Evolutionary conservation across 192 early-diverging fungal genomes (phyloP), one percentile per base, ranked within the genome.

Genomic region (Martensiomyces pterosporus): DNA sequence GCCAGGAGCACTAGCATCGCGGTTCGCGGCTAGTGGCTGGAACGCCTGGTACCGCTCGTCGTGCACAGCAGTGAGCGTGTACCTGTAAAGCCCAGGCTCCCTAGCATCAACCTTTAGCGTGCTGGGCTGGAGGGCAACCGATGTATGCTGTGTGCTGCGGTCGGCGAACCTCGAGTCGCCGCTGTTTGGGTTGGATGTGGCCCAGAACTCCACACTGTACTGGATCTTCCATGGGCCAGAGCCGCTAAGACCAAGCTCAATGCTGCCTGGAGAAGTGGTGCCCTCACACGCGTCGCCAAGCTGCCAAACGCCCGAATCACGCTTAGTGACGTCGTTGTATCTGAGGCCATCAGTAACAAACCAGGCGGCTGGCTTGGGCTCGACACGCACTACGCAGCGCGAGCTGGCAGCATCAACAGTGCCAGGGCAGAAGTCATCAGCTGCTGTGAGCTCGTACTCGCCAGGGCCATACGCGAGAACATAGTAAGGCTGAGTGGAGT

Each of bases 201-300:
- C 14, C 70, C 70, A 74, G 51, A 50, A 66, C 23, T 74, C 58
- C 4, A 74, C 64, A 9, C 51, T 46, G 40, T 74, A 74, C 37
- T 74, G 59, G 14, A 74, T 25, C 33, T 44, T 48, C 70, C 70
- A 74, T 13, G 70, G 70, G 1, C 70, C 70, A 4, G 59, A 60
- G 0, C 70, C 70, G 18, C 55, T 53, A 17, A 74, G 52, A 0
- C 63, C 70, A 2, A 74, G 58, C 55, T 60, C 57, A 19, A 68
- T 52, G 3, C 39, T 38, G 27, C 39, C 40, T 5, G 58, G 48
- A n/a, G 44, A 9, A 1, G 43, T 24, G 0, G 53, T 12, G 19
- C 57, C 58, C 47, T 68, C 57, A 36, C 65, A 68, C 17, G 48
- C 32, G 36, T 49, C 52, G 16, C 24, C 48, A 13, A 61, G 40